Evolutionary conservation across 2,329 filamentous ascomycete genomes (phyloP).

Genomic region (Zopfia rhizophila): DNA sequence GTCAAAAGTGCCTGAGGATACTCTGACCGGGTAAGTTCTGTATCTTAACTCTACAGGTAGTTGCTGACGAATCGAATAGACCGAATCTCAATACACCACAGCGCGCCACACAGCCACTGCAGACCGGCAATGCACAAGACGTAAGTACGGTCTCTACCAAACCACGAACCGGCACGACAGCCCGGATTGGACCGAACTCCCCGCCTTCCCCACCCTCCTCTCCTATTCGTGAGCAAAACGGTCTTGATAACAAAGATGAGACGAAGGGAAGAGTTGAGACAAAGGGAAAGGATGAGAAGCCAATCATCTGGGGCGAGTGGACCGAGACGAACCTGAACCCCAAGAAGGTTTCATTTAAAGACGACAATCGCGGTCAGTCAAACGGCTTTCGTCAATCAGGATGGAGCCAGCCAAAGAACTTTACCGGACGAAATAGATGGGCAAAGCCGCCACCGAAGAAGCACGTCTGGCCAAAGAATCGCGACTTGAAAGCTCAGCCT

Average conservation of each 20-base stretch:
- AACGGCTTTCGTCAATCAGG: too few species aligned
- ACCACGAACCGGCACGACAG: conserved; percentile 3
- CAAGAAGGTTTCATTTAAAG: conserved; percentile 12
- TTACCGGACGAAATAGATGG: conserved; percentile 1
- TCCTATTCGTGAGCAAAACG: conserved; percentile 2
- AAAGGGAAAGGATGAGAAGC: too few species aligned
- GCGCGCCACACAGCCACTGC: not conserved
- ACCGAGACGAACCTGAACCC: conserved; percentile 14
- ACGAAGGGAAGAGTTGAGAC: too few species aligned
- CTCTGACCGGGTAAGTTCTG: too few species aligned
- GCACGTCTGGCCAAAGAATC: conserved; percentile 37
- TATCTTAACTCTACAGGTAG: too few species aligned
- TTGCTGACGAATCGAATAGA: too few species aligned
- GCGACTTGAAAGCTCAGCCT: conserved; percentile 37
- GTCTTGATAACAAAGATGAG: not conserved
- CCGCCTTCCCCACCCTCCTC: conserved; percentile 21
- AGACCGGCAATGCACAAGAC: conserved; percentile 16
- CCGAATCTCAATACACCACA: not conserved
- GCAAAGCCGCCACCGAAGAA: not conserved
- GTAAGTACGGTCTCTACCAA: not conserved
- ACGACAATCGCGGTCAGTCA: too few species aligned
- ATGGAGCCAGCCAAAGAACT: too few species aligned
- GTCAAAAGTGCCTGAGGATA: too few species aligned
- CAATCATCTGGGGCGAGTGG: conserved; percentile 20
- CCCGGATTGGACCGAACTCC: conserved; percentile 5